Base-by-base conservation (phyloP, 2,329 filamentous ascomycete genomes). In the Apiospora hydei region DNA sequence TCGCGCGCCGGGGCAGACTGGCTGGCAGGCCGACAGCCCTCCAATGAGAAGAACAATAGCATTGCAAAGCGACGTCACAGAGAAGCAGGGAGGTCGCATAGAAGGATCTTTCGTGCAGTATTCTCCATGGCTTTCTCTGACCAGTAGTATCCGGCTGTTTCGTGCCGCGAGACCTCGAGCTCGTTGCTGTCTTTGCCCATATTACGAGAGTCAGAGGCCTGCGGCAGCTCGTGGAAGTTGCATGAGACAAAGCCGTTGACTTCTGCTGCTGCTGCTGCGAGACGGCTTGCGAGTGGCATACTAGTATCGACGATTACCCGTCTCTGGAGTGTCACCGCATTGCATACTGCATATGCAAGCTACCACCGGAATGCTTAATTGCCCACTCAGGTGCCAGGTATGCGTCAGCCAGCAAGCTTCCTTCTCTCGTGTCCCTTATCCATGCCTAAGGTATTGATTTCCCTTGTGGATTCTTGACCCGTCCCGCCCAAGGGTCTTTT, bases 301-400 rank as follows among this genome's bases (percentile, higher is more conserved):
- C 26, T 30, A 30, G 26, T 30, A 41, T 18, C 57, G 34, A 41
- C 57, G 41, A 38, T 34, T 64, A 14, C 18, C 57, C 57, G 57
- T 41, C 34, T n/a, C n/a, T 38, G 7, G 24, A 64, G 57, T 41
- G 57, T 41, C 57, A 64, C 57, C 10, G 57, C 57, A 38, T 64
- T 34, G 18, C 57, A 41, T 41, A 13, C n/a, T 41, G 34, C 57
- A 64, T 41, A 64, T 64, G 57, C 57, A 64, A n/a, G 30, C 57
- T 64, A 64, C 57, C 57, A 24, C 10, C 57, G 57, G 30, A 18
- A 64, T 64, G 21, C 34, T n/a, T 64, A 41, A 6, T n/a, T 41
- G 34, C 18, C 34, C 34, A 41, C 57, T 41, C 57, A 64, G n/a
- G 10, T 41, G 34, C 21, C n/a, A 24, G n/a, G 18, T 64, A n/a